Percentiles rank a stretch among this genome's conserved stretches.
Conservation (phyloP, 176 grass and related monocot genomes). For the Carex kokanica region DNA sequence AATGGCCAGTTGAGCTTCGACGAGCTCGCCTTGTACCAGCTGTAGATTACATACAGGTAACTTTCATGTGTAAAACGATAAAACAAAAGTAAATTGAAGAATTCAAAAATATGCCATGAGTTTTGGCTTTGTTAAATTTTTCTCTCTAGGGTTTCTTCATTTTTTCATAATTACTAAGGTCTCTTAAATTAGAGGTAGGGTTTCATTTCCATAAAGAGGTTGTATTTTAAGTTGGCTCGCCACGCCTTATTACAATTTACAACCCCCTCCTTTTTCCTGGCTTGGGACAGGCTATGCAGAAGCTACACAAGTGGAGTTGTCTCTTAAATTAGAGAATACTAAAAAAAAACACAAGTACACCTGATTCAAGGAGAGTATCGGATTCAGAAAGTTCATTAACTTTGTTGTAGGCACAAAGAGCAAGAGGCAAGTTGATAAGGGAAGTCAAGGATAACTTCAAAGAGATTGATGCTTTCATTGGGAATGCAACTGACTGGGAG, state of each 20-base stretch:
- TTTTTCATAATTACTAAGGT: neutral
- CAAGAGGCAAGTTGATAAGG: slow-evolving; percentile 62
- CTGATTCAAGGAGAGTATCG: neutral
- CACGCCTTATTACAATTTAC: too few species aligned
- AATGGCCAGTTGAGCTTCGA: slow-evolving; percentile 89
- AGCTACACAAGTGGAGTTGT: too few species aligned
- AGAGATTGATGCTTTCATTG: slow-evolving; percentile 60
- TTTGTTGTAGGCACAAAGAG: slow-evolving; percentile 61
- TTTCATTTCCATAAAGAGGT: too few species aligned
- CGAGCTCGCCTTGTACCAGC: slow-evolving; percentile 71
- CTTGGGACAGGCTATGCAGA: too few species aligned
- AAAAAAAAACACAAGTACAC: neutral
- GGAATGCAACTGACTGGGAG: slow-evolving; percentile 89
- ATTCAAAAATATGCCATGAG: neutral
- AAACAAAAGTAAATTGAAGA: neutral
- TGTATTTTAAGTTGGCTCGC: too few species aligned
- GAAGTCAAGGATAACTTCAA: slow-evolving; percentile 64
- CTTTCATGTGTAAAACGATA: neutral
- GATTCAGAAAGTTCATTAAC: neutral
- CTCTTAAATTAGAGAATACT: neutral
- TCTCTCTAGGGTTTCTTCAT: neutral
- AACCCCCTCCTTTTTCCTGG: too few species aligned
- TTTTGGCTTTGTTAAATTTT: slow-evolving; percentile 1
- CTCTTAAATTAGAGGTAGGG: neutral
- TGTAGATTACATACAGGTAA: slow-evolving; percentile 79